phyloP scores from a whole-genome alignment of 1,284 basidiomycete species.

The Tetrapyrgos nigripes region DNA sequence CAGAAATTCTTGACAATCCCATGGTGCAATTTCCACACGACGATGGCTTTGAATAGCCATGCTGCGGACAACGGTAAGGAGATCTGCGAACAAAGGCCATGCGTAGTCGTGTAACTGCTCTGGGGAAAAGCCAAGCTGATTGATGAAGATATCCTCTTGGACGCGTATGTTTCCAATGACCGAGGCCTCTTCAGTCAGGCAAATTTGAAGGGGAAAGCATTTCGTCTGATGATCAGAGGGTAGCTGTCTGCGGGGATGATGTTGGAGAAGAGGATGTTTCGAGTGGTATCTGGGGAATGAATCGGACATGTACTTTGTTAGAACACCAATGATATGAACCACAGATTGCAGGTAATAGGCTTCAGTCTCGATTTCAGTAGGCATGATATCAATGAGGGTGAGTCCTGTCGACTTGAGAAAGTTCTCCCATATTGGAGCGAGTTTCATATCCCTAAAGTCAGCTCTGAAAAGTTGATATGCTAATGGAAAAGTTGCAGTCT shows the following conservation, averaged over 20 bases:
- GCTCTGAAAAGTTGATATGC: conserved; percentile 10
- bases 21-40: conserved; percentile 27
- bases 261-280: conserved; percentile 4
- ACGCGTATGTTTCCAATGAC: background rate
- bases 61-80: too few relatives aligned
- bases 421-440: conserved; percentile 9
- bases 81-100: too few relatives aligned
- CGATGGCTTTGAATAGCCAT: too few relatives aligned
- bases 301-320: too few relatives aligned
- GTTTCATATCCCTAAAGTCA: background rate
- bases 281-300: too few relatives aligned
- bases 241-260: conserved; percentile 4
- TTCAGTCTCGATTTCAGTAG: too few relatives aligned
- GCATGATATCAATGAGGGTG: background rate
- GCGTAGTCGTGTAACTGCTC: too few relatives aligned
- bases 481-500: conserved; percentile 33
- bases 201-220: background rate
- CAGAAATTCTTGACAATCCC: conserved; percentile 26
- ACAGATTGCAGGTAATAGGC: too few relatives aligned
- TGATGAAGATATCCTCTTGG: conserved; percentile 14
- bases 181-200: background rate
- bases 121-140: too few relatives aligned
- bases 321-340: too few relatives aligned
- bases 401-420: background rate
- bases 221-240: conserved; percentile 21